A percentile compares a stretch with the other conserved stretches of the same genome.
phyloP scores from a whole-genome alignment of 768 basidiomycete genomes.

The Melanogaster broomeanus region DNA sequence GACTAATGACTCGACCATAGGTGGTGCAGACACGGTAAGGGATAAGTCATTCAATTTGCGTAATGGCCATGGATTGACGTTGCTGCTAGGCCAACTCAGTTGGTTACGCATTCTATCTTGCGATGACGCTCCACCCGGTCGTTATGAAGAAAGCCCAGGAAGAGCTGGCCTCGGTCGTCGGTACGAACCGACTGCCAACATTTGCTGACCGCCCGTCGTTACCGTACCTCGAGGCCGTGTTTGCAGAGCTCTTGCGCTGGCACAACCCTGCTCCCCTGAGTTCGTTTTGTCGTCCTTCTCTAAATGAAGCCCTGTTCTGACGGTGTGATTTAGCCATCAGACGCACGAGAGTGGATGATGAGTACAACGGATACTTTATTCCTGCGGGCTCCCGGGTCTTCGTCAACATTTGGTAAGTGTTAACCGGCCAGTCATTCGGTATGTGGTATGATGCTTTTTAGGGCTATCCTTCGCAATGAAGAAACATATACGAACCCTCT shows the following conservation, averaged over 20 bases:
- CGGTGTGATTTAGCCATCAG: slow-evolving; percentile 2
- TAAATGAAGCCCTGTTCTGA: neutral
- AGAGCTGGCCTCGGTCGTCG: slow-evolving; percentile 30
- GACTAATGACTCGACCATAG: slow-evolving; percentile 2
- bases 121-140: slow-evolving; percentile 29
- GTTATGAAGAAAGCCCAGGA: slow-evolving; percentile 27
- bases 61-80: neutral
- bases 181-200: slow-evolving; percentile 19
- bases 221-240: slow-evolving; percentile 28
- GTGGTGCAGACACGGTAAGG: slow-evolving; percentile 27
- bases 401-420: slow-evolving; percentile 18
- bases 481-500: slow-evolving; percentile 15
- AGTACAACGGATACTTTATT: slow-evolving; percentile 22
- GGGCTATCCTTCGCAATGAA: slow-evolving; percentile 21
- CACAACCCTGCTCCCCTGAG: slow-evolving; percentile 16
- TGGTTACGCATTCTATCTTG: slow-evolving; percentile 19
- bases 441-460: neutral
- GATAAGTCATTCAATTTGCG: slow-evolving; percentile 14
- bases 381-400: slow-evolving; percentile 16
- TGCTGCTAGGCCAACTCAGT: slow-evolving; percentile 11
- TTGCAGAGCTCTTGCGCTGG: slow-evolving; percentile 27
- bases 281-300: neutral
- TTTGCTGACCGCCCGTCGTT: slow-evolving; percentile 25
- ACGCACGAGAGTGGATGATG: slow-evolving; percentile 8
- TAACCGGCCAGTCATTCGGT: neutral